Conservation (phyloP, 805 yeast genomes). For the Sungouiella thailandica region DNA sequence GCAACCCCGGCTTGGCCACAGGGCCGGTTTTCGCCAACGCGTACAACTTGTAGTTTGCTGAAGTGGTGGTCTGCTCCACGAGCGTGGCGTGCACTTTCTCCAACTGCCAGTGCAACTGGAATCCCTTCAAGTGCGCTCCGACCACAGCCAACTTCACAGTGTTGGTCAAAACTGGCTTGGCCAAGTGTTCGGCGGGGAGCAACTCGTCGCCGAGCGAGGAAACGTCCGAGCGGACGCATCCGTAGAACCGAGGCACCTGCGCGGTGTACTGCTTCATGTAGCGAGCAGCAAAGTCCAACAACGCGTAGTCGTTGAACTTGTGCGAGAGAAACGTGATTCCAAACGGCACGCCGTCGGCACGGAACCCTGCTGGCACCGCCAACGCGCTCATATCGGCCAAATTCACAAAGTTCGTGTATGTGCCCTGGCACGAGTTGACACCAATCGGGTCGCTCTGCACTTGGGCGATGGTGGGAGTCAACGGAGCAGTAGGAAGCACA, state of each 20-base stretch:
- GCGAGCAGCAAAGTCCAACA: slow-evolving; percentile 74
- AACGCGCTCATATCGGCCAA: slow-evolving; percentile 89
- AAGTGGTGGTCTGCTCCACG: slow-evolving; percentile 60
- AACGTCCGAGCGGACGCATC: slow-evolving; percentile 38
- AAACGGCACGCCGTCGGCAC: slow-evolving; percentile 77
- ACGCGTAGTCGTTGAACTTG: slow-evolving; percentile 84
- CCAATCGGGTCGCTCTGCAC: slow-evolving; percentile 72
- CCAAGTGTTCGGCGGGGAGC: slow-evolving; percentile 18
- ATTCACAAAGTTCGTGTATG: slow-evolving; percentile 97
- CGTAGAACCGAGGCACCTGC: slow-evolving; percentile 49
- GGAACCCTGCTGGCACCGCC: slow-evolving; percentile 87
- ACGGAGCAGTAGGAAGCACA: slow-evolving; percentile 90
- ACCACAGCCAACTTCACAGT: slow-evolving; percentile 79
- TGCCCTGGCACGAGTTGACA: slow-evolving; percentile 88
- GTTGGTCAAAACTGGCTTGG: slow-evolving; percentile 11
- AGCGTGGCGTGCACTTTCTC: slow-evolving; percentile 76
- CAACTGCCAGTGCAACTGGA: slow-evolving; percentile 92
- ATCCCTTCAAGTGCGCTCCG: slow-evolving; percentile 89
- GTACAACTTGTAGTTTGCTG: slow-evolving; percentile 67
- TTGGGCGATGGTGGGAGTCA: slow-evolving; percentile 77
- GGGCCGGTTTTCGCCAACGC: slow-evolving; percentile 84
- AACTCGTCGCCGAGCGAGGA: slow-evolving; percentile 43
- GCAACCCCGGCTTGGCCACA: slow-evolving; percentile 82
- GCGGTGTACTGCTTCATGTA: slow-evolving; percentile 50
- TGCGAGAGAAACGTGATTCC: slow-evolving; percentile 84